Percentiles rank a stretch among this genome's conserved stretches.
phyloP scores from a whole-genome alignment of 2,329 filamentous ascomycete genomes.

The Bipolaris zeicola region DNA sequence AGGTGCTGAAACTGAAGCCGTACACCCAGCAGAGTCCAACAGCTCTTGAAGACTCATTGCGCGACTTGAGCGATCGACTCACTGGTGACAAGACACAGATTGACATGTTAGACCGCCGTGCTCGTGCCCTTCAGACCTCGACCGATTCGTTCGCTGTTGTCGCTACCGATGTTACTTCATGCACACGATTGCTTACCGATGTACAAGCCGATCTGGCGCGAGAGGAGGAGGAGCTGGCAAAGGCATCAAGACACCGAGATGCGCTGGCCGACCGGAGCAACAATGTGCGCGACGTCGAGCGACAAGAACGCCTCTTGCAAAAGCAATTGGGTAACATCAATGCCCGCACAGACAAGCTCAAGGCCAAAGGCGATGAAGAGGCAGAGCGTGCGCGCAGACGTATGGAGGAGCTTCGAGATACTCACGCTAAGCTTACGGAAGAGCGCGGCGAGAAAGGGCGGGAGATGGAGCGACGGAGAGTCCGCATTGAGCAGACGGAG shows the following conservation, averaged over 20 bases:
- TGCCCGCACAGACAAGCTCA: constrained; percentile 82
- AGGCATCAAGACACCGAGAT: constrained; percentile 81
- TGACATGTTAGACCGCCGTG: constrained; percentile 82
- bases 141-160: constrained; percentile 88
- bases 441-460: constrained; percentile 85
- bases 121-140: constrained; percentile 89
- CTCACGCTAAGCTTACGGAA: constrained; percentile 80
- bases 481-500: constrained; percentile 97
- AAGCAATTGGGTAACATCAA: constrained; percentile 85
- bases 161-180: constrained; percentile 80
- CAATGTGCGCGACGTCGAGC: constrained; percentile 88
- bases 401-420: constrained; percentile 85
- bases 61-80: constrained; percentile 80
- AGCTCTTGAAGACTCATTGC: constrained; percentile 78
- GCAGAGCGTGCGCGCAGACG: constrained; percentile 79
- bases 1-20: constrained; percentile 85
- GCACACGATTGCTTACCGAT: constrained; percentile 88
- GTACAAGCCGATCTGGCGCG: constrained; percentile 82
- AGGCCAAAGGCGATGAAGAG: constrained; percentile 80
- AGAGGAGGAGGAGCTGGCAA: constrained; percentile 86
- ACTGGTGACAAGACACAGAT: constrained; percentile 81
- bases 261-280: constrained; percentile 86
- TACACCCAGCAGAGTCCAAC: constrained; percentile 91
- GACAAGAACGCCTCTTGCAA: constrained; percentile 81
- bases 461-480: constrained; percentile 88